phyloP scores from a whole-genome alignment of 129 eudicot genomes.

The Pittosporum tobira region DNA sequence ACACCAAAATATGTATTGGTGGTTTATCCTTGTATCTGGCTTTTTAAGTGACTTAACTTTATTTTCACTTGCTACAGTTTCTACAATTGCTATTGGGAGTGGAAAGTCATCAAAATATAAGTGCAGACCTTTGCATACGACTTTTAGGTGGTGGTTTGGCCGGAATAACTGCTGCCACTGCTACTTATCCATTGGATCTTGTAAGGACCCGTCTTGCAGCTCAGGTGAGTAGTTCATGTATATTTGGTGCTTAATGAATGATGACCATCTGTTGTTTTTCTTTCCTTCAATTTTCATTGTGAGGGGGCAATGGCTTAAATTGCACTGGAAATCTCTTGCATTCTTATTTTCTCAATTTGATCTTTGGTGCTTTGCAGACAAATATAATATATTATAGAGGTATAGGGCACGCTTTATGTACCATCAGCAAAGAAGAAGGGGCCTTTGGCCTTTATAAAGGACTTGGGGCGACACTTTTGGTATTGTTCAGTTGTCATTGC shows the following conservation, averaged over 20 bases:
- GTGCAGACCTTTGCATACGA: constrained; percentile 65
- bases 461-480: constrained; percentile 87
- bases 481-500: constrained; percentile 20
- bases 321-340: too few species aligned
- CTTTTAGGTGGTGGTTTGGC: constrained; percentile 83
- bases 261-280: neutral
- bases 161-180: constrained; percentile 88
- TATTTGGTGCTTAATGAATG: constrained; percentile 5
- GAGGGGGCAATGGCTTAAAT: neutral
- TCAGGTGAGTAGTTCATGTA: constrained; percentile 36
- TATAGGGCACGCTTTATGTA: constrained; percentile 66
- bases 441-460: constrained; percentile 79
- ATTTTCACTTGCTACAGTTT: constrained; percentile 29
- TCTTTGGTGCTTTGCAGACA: constrained; percentile 42
- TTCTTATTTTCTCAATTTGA: neutral
- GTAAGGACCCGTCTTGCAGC: constrained; percentile 91
- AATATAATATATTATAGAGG: constrained; percentile 75
- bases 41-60: constrained; percentile 13
- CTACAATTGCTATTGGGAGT: constrained; percentile 43
- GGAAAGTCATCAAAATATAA: constrained; percentile 38
- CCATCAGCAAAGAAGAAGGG: constrained; percentile 81
- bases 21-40: constrained; percentile 2
- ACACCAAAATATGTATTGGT: neutral
- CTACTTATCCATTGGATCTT: constrained; percentile 80
- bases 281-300: constrained; percentile 1